These are phyloP conservation scores for Onygenales sp. DNA, from an alignment of 2,329 filamentous ascomycete genomes.

Conservation along the genomic window DNA sequence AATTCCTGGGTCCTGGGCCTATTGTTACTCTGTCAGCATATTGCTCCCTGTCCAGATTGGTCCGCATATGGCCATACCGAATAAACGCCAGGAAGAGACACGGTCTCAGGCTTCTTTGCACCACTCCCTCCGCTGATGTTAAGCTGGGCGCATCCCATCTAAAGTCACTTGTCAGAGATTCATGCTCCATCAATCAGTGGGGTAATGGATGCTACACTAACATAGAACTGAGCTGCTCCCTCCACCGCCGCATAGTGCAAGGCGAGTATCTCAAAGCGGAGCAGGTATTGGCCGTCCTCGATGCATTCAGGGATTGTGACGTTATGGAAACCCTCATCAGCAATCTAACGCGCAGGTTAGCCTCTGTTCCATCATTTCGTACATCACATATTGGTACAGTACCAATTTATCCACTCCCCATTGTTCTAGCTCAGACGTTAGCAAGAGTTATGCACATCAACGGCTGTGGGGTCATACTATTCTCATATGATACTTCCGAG, in stretches of 20 bases:
- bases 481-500: slow-evolving; percentile 28
- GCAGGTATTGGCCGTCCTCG: slow-evolving; percentile 17
- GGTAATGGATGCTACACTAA: background rate
- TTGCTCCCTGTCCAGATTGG: no score
- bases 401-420: slow-evolving; percentile 9
- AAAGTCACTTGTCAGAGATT: background rate
- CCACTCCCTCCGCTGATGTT: slow-evolving; percentile 15
- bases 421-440: background rate
- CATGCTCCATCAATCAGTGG: background rate
- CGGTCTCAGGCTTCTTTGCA: slow-evolving; percentile 11
- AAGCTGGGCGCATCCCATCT: slow-evolving; percentile 17
- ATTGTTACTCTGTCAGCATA: background rate
- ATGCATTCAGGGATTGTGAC: slow-evolving; percentile 19
- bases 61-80: background rate
- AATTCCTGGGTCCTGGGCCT: slow-evolving; percentile 1
- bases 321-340: slow-evolving; percentile 6
- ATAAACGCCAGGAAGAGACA: slow-evolving; percentile 18
- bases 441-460: no score
- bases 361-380: background rate
- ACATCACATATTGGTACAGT: background rate
- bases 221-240: slow-evolving; percentile 15
- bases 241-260: slow-evolving; percentile 9
- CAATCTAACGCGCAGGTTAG: background rate
- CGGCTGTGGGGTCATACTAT: background rate
- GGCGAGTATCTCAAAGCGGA: slow-evolving; percentile 17